phyloP scores from a whole-genome alignment of 2,329 filamentous ascomycete species.

The Plenodomus lindquistii region DNA sequence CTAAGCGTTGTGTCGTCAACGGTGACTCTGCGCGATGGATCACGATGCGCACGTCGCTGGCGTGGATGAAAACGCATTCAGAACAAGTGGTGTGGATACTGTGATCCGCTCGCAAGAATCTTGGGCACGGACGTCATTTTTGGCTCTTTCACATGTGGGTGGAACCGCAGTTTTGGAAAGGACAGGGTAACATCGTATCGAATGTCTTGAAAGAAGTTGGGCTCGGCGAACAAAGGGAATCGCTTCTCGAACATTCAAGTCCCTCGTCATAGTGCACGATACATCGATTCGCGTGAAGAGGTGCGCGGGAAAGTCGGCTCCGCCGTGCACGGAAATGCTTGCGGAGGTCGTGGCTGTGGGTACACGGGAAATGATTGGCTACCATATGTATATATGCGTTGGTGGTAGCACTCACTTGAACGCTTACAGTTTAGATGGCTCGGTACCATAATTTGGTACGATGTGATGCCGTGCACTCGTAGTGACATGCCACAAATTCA shows the following conservation, averaged over 20 bases:
- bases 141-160: not conserved
- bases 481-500: too few relatives aligned
- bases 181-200: not conserved
- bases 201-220: not conserved
- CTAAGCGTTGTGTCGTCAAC: not conserved
- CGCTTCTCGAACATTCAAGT: not conserved
- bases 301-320: not conserved
- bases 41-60: not conserved
- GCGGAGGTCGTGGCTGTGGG: not conserved
- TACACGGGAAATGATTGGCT: not conserved
- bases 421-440: too few relatives aligned
- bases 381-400: too few relatives aligned
- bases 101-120: too few relatives aligned
- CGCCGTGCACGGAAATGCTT: not conserved
- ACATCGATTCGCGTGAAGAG: not conserved
- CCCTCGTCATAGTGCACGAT: not conserved
- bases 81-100: not conserved
- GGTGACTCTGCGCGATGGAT: not conserved
- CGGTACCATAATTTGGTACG: too few relatives aligned
- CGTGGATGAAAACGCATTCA: not conserved
- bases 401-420: too few relatives aligned
- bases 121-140: too few relatives aligned
- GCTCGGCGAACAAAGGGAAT: not conserved
- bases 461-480: too few relatives aligned
- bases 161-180: not conserved